Conservation (phyloP, 2,329 filamentous ascomycete species). For the Alternaria incomplexa region DNA sequence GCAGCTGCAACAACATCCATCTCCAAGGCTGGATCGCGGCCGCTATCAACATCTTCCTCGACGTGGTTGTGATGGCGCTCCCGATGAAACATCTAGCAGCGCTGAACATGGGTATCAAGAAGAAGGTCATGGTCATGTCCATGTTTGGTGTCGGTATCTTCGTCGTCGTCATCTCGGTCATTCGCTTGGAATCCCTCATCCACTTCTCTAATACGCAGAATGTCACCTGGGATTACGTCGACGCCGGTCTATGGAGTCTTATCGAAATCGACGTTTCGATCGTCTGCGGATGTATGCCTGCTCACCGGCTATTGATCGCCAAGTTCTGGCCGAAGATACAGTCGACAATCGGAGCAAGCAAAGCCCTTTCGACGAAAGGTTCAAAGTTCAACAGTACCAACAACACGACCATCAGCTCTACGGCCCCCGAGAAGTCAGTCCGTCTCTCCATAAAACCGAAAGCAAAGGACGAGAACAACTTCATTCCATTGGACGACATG, state of each 20-base stretch:
- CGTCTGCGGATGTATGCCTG: constrained; percentile 53
- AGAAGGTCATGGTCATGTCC: constrained; percentile 44
- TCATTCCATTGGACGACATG: constrained; percentile 29
- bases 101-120: constrained; percentile 39
- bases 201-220: constrained; percentile 51
- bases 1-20: constrained; percentile 43
- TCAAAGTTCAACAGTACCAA: neutral
- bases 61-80: constrained; percentile 36
- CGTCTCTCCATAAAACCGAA: constrained; percentile 25
- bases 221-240: constrained; percentile 48
- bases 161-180: constrained; percentile 51
- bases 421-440: constrained; percentile 1
- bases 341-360: constrained; percentile 14
- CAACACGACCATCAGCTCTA: neutral
- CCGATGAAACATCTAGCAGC: constrained; percentile 39
- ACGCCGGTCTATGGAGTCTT: constrained; percentile 49
- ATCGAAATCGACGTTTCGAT: constrained; percentile 44
- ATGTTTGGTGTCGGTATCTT: constrained; percentile 49
- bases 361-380: constrained; percentile 3
- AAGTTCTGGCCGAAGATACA: constrained; percentile 22
- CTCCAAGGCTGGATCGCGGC: constrained; percentile 40
- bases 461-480: constrained; percentile 20
- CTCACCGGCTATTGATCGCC: constrained; percentile 23
- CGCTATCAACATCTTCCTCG: constrained; percentile 42
- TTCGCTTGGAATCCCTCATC: constrained; percentile 50